Conservation (phyloP, 768 basidiomycete genomes). For the Leucocoprinus birnbaumii region DNA sequence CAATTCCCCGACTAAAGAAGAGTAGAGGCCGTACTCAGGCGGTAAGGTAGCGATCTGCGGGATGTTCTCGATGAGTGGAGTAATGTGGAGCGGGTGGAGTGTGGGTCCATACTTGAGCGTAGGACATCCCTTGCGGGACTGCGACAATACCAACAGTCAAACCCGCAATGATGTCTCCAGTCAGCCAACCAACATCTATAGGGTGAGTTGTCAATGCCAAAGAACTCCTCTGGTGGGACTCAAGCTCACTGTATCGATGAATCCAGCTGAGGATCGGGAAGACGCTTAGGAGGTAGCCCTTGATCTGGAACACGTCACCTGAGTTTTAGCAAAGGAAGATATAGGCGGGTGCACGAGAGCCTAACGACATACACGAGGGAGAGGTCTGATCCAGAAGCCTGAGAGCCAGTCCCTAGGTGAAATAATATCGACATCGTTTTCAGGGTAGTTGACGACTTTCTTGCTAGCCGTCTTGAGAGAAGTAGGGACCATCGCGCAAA, state of each 20-base stretch:
- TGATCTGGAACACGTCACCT: constrained; percentile 40
- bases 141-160: constrained; percentile 94
- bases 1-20: constrained; percentile 84
- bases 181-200: constrained; percentile 73
- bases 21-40: constrained; percentile 89
- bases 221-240: neutral
- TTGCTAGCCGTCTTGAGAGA: constrained; percentile 50
- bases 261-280: constrained; percentile 91
- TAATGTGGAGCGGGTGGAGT: neutral
- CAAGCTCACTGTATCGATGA: constrained; percentile 74
- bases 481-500: constrained; percentile 16
- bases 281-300: constrained; percentile 63
- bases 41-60: constrained; percentile 78
- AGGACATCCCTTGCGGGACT: constrained; percentile 93
- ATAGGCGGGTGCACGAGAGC: neutral
- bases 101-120: constrained; percentile 54
- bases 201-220: neutral
- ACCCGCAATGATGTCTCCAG: constrained; percentile 86
- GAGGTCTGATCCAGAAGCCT: constrained; percentile 40
- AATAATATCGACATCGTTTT: constrained; percentile 55
- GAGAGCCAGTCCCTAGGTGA: constrained; percentile 55
- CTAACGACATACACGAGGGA: constrained; percentile 45
- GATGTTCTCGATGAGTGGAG: neutral
- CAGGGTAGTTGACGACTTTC: constrained; percentile 57
- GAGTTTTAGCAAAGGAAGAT: too few species aligned